Evolutionary conservation across 2,329 filamentous ascomycete genomes (phyloP).

Genomic region (Penicillium brevicompactum): DNA sequence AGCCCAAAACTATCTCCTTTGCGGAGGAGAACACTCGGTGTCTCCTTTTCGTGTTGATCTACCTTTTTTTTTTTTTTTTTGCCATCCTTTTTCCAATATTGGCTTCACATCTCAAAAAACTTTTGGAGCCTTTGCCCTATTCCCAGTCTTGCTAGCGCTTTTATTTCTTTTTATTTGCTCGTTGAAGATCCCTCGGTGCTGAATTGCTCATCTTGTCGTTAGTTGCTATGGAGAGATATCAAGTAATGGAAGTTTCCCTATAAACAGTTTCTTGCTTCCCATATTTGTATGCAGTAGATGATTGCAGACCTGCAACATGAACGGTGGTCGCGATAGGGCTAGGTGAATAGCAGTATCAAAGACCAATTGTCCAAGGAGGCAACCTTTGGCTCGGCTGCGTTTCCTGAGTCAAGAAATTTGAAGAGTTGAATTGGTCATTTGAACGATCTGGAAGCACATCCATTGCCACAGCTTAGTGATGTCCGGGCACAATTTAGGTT

Average conservation of each 20-base stretch:
- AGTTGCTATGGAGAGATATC: constrained; percentile 1
- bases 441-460: no score
- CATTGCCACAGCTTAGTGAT: no score
- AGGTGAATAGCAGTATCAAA: no score
- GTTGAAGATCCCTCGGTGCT: neutral
- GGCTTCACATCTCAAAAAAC: neutral
- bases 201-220: neutral
- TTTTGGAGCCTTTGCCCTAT: constrained; percentile 24
- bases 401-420: no score
- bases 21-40: neutral
- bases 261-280: neutral
- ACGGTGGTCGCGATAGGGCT: no score
- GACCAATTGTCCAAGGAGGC: no score
- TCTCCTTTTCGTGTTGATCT: neutral
- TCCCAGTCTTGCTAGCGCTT: constrained; percentile 22
- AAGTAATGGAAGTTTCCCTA: constrained; percentile 4
- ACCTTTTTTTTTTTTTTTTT: neutral
- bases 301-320: neutral
- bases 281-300: neutral
- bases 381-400: no score
- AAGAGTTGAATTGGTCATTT: no score
- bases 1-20: neutral
- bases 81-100: constrained; percentile 6
- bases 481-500: no score
- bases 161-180: neutral